phyloP scores from a whole-genome alignment of 1,139 yeast genomes.

The Insectozyma bohioensis region DNA sequence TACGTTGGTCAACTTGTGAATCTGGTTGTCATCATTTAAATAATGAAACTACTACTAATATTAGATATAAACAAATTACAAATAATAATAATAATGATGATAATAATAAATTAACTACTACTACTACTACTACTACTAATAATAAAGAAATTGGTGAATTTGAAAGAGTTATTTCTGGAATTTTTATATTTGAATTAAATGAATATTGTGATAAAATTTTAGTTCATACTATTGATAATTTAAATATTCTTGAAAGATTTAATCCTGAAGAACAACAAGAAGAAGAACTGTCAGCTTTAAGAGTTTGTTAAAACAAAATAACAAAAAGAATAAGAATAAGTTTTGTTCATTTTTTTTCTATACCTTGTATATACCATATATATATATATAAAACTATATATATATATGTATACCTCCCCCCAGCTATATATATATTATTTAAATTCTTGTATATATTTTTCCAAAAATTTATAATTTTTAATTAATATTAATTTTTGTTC shows the following conservation, averaged over 20 bases:
- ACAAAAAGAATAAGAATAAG: background rate
- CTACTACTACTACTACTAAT: constrained; percentile 16
- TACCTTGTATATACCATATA: constrained; percentile 1
- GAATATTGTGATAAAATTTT: constrained; percentile 54
- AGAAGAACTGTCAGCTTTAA: constrained; percentile 23
- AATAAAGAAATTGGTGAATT: constrained; percentile 27
- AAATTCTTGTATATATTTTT: constrained; percentile 6
- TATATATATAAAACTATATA: too few relatives aligned
- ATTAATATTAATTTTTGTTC: too few relatives aligned
- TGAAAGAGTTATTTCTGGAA: constrained; percentile 61
- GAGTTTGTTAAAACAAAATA: constrained; percentile 34
- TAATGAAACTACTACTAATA: constrained; percentile 36
- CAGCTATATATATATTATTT: too few relatives aligned
- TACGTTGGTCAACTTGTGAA: constrained; percentile 64
- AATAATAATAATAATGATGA: constrained; percentile 12
- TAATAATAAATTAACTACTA: constrained; percentile 31
- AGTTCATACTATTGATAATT: constrained; percentile 77
- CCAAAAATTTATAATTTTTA: too few relatives aligned
- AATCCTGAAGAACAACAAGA: constrained; percentile 27
- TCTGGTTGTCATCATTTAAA: constrained; percentile 49
- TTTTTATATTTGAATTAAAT: constrained; percentile 74
- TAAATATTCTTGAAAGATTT: constrained; percentile 58
- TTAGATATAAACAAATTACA: constrained; percentile 36
- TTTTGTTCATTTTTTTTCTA: background rate
- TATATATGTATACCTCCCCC: too few relatives aligned